These are phyloP conservation scores for Colletotrichum eremochloae DNA, from an alignment of 2,329 filamentous ascomycete species.

Conservation along the genomic window DNA sequence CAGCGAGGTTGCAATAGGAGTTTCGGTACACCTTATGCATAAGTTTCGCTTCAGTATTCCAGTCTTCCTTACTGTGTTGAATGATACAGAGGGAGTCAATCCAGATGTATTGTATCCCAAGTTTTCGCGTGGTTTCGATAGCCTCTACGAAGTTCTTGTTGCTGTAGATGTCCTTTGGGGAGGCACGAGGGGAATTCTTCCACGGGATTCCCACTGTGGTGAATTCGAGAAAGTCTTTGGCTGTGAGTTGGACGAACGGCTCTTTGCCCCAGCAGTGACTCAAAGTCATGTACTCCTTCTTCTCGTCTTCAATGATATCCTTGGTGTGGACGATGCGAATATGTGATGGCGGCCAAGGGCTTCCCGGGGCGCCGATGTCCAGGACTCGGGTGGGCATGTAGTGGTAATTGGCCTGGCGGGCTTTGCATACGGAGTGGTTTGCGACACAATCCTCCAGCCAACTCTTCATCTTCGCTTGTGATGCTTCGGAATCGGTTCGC, in stretches of 20 bases:
- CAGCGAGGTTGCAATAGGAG: conserved; percentile 43
- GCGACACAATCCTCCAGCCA: neutral
- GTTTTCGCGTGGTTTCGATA: conserved; percentile 30
- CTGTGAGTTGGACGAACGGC: conserved; percentile 21
- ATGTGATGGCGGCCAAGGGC: neutral
- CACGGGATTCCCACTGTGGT: conserved; percentile 17
- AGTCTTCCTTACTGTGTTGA: conserved; percentile 41
- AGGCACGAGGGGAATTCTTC: neutral
- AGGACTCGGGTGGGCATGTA: conserved; percentile 39
- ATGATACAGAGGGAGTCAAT: conserved; percentile 48
- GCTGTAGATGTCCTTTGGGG: neutral
- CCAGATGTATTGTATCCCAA: conserved; percentile 45
- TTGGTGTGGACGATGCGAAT: conserved; percentile 11
- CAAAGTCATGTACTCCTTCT: conserved; percentile 39
- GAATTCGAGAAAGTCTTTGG: conserved; percentile 1
- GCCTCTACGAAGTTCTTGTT: conserved; percentile 44
- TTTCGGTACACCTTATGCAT: conserved; percentile 40
- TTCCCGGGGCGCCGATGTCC: conserved; percentile 21
- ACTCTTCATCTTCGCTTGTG: neutral
- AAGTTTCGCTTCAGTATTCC: conserved; percentile 37
- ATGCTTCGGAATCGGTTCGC: neutral
- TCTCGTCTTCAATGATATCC: neutral
- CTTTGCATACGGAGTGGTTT: conserved; percentile 16
- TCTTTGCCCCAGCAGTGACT: conserved; percentile 45
- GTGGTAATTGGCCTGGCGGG: conserved; percentile 3